These are phyloP conservation scores for Colletotrichum coccodes DNA, from an alignment of 2,329 filamentous ascomycete genomes.

Conservation along the genomic window DNA sequence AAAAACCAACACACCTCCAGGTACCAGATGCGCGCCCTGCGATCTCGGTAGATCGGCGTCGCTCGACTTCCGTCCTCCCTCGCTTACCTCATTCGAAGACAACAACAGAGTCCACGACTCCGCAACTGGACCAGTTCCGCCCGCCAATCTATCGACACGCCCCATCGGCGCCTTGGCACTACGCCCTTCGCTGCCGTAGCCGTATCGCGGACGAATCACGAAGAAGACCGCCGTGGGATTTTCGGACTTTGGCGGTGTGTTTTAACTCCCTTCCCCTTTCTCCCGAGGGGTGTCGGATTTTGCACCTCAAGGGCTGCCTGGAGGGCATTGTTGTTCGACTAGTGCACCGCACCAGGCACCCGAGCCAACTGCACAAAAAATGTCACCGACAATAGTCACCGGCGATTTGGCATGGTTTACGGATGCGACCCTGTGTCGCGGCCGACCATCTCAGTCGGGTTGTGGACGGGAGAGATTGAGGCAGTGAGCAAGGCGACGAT, in stretches of 20 bases:
- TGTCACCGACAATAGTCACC: not conserved
- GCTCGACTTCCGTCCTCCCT: slow-evolving; percentile 22
- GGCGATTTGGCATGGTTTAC: not conserved
- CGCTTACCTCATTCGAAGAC: slow-evolving; percentile 24
- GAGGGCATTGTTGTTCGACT: not conserved
- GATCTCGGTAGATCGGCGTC: slow-evolving; percentile 31
- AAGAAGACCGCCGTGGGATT: not conserved
- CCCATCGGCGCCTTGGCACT: not conserved
- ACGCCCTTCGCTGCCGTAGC: slow-evolving; percentile 4
- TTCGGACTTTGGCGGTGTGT: slow-evolving; percentile 31
- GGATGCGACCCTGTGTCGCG: not conserved
- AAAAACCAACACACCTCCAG: not conserved
- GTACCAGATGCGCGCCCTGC: slow-evolving; percentile 15
- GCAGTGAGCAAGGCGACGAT: not conserved
- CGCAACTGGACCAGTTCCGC: not conserved
- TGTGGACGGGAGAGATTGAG: not conserved
- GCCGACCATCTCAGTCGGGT: not conserved
- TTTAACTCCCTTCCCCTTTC: slow-evolving; percentile 2
- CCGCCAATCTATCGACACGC: slow-evolving; percentile 23
- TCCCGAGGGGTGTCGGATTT: slow-evolving; percentile 12
- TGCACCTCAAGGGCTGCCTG: slow-evolving; percentile 22
- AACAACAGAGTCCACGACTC: not conserved
- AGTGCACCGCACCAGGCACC: slow-evolving; percentile 7
- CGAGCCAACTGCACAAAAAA: not conserved
- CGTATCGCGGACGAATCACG: slow-evolving; percentile 27